Percentiles rank a stretch among this genome's conserved stretches.
These are phyloP conservation scores for Boletus mariae DNA, from an alignment of 1,284 basidiomycete species.

Conservation along the genomic window DNA sequence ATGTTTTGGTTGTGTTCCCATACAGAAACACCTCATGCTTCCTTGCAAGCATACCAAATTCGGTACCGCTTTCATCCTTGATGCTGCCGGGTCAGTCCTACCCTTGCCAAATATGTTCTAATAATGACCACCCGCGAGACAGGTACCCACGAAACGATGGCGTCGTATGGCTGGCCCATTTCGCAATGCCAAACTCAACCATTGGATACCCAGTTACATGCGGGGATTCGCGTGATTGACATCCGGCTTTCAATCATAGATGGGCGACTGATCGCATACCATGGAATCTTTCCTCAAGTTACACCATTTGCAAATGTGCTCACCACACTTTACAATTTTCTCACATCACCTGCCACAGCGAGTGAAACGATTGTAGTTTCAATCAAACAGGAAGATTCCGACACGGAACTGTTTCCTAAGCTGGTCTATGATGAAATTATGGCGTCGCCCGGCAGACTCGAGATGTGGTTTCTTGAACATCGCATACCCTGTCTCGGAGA, in stretches of 20 bases:
- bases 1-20: slow-evolving; percentile 52
- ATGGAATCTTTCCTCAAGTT: slow-evolving; percentile 71
- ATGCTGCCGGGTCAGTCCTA: slow-evolving; percentile 62
- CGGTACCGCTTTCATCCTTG: slow-evolving; percentile 62
- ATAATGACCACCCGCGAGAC: neutral
- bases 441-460: slow-evolving; percentile 50
- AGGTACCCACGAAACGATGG: slow-evolving; percentile 79
- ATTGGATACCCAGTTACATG: slow-evolving; percentile 55
- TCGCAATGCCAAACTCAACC: slow-evolving; percentile 66
- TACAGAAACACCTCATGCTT: slow-evolving; percentile 57
- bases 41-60: slow-evolving; percentile 64
- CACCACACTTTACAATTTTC: slow-evolving; percentile 57
- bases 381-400: slow-evolving; percentile 80
- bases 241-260: slow-evolving; percentile 72
- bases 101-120: neutral
- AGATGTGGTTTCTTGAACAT: slow-evolving; percentile 79
- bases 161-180: slow-evolving; percentile 76
- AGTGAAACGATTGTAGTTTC: slow-evolving; percentile 79
- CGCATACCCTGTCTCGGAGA: slow-evolving; percentile 75
- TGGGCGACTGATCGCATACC: slow-evolving; percentile 68
- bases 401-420: slow-evolving; percentile 52
- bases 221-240: slow-evolving; percentile 78
- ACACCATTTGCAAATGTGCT: slow-evolving; percentile 67
- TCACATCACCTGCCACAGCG: slow-evolving; percentile 51
- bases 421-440: slow-evolving; percentile 65